These are phyloP conservation scores for Cordia subcordata DNA, from an alignment of 257 asterid genomes.

Conservation along the genomic window DNA sequence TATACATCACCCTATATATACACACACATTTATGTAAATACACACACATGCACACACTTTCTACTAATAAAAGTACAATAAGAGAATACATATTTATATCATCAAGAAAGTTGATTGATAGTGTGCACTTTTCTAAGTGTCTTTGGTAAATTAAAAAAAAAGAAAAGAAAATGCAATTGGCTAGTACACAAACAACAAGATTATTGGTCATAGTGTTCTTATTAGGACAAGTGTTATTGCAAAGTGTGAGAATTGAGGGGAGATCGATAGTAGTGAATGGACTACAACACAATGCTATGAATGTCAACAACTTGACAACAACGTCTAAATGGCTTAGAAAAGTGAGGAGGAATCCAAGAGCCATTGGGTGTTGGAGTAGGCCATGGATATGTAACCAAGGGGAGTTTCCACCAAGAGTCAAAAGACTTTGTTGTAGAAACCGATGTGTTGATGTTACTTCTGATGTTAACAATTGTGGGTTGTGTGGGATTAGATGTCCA, in stretches of 20 bases:
- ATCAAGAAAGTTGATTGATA: too few relatives aligned
- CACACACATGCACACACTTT: background rate
- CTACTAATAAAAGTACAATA: background rate
- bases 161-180: background rate
- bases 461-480: slow-evolving; percentile 62
- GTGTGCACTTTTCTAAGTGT: too few relatives aligned
- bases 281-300: slow-evolving; percentile 12
- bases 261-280: background rate
- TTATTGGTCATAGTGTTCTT: slow-evolving; percentile 5
- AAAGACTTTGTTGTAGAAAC: slow-evolving; percentile 46
- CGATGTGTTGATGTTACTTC: slow-evolving; percentile 54
- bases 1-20: background rate
- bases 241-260: slow-evolving; percentile 6
- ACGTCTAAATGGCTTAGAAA: slow-evolving; percentile 32
- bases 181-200: background rate
- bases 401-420: slow-evolving; percentile 17
- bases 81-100: too few relatives aligned
- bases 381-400: slow-evolving; percentile 63
- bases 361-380: slow-evolving; percentile 41
- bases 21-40: background rate
- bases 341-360: slow-evolving; percentile 25
- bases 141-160: too few relatives aligned
- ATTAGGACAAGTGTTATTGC: background rate
- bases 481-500: slow-evolving; percentile 56
- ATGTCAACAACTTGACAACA: slow-evolving; percentile 15